These are phyloP conservation scores for Gentiana macrophylla DNA, from an alignment of 257 asterid genomes.

Conservation along the genomic window DNA sequence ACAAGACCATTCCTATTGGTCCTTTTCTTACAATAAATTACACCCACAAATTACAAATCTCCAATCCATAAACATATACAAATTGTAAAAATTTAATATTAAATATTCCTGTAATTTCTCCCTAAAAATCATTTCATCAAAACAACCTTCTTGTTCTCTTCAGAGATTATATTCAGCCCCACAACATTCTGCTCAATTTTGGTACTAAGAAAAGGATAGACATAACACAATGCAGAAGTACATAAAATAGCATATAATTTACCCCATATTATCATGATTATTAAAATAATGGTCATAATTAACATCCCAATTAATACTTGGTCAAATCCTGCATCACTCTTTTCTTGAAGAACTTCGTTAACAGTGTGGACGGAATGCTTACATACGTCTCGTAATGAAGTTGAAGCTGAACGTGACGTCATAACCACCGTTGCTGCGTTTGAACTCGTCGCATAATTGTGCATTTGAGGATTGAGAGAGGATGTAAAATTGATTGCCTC, in stretches of 20 bases:
- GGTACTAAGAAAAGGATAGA: constrained; percentile 10
- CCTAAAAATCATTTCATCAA: constrained; percentile 29
- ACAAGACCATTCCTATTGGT: no score
- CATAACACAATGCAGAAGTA: constrained; percentile 28
- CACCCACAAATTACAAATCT: no score
- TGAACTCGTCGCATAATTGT: neutral
- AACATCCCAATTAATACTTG: constrained; percentile 19
- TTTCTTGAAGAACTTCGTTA: neutral
- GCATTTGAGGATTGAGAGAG: neutral
- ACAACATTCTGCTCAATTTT: neutral
- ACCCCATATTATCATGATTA: constrained; percentile 30
- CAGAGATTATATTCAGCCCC: constrained; percentile 5
- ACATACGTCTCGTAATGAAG: constrained; percentile 6
- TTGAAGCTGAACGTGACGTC: constrained; percentile 10
- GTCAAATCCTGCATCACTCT: constrained; percentile 8
- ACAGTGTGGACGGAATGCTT: neutral
- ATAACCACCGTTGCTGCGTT: neutral
- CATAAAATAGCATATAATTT: constrained; percentile 34
- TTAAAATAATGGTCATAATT: constrained; percentile 14
- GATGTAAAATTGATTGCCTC: constrained; percentile 2
- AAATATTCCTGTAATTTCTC: constrained; percentile 11
- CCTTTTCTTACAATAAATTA: no score
- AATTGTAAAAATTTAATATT: neutral
- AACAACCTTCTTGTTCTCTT: constrained; percentile 23
- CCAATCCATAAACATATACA: neutral